Conservation (phyloP, 148 eudicot genomes). For the Camellia lanceoleosa region DNA sequence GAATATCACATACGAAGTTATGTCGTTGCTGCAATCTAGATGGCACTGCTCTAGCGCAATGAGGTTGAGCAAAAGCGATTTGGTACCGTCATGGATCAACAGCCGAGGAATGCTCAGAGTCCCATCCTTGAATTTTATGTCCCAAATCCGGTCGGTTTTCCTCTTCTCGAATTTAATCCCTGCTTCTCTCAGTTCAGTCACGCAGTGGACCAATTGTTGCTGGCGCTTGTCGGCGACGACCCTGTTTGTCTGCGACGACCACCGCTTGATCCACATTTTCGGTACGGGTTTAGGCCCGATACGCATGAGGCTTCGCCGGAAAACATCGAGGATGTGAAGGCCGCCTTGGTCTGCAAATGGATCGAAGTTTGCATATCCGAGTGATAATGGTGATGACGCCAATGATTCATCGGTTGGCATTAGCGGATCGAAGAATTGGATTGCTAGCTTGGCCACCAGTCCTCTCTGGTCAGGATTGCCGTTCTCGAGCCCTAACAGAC, state of each 20-base stretch:
- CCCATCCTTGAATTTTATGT: too few relatives aligned
- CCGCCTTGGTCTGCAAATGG: conserved; percentile 62
- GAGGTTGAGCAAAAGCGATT: too few relatives aligned
- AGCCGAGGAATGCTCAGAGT: too few relatives aligned
- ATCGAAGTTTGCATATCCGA: conserved; percentile 40
- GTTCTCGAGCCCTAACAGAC: too few relatives aligned
- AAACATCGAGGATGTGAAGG: conserved; percentile 75
- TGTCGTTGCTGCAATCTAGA: conserved; percentile 64
- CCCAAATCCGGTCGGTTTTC: too few relatives aligned
- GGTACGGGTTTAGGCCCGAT: conserved; percentile 55
- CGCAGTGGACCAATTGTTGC: conserved; percentile 38
- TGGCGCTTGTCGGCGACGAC: too few relatives aligned
- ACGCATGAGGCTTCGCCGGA: conserved; percentile 57
- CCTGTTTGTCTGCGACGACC: conserved; percentile 38
- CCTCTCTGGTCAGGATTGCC: too few relatives aligned
- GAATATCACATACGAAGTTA: conserved; percentile 83
- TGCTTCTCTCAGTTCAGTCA: conserved; percentile 29
- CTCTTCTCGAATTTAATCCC: too few relatives aligned
- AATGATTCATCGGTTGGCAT: conserved; percentile 81
- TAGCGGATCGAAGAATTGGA: conserved; percentile 72
- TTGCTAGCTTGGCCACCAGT: too few relatives aligned
- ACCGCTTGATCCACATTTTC: conserved; percentile 51
- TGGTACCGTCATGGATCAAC: too few relatives aligned
- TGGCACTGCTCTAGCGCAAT: conserved; percentile 45
- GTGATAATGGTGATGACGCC: not conserved